These are phyloP conservation scores for Wickerhamomyces bovis DNA, from an alignment of 805 yeast species.

Conservation along the genomic window DNA sequence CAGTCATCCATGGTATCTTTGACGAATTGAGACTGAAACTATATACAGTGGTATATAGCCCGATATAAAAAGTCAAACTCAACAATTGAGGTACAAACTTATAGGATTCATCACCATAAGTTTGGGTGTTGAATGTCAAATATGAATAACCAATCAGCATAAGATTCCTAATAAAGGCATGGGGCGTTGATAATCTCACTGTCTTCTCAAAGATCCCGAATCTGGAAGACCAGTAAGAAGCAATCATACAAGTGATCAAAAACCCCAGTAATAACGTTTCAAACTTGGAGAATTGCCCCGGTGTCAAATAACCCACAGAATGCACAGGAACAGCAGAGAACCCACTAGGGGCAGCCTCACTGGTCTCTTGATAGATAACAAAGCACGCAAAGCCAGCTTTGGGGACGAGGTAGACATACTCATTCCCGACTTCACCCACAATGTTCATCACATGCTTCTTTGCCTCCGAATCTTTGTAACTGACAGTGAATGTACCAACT, in stretches of 20 bases:
- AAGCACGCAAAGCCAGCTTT: not conserved
- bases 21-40: not conserved
- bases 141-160: not conserved
- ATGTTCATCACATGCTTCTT: not conserved
- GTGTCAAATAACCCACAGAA: slow-evolving; percentile 5
- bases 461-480: not conserved
- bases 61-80: not conserved
- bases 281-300: not conserved
- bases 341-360: not conserved
- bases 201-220: not conserved
- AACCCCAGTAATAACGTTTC: not conserved
- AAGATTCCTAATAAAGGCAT: not conserved
- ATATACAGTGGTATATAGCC: not conserved
- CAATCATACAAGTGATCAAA: not conserved
- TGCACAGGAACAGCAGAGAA: slow-evolving; percentile 4
- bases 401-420: not conserved
- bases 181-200: not conserved
- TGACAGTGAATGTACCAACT: not conserved
- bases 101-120: not conserved
- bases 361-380: not conserved
- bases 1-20: not conserved
- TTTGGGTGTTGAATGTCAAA: not conserved
- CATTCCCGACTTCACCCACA: not conserved
- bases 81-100: not conserved
- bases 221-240: not conserved